Evolutionary conservation across 2,329 filamentous ascomycete genomes (phyloP), one percentile per base, ranked within the genome.

Genomic region (Apiospora hydei): DNA sequence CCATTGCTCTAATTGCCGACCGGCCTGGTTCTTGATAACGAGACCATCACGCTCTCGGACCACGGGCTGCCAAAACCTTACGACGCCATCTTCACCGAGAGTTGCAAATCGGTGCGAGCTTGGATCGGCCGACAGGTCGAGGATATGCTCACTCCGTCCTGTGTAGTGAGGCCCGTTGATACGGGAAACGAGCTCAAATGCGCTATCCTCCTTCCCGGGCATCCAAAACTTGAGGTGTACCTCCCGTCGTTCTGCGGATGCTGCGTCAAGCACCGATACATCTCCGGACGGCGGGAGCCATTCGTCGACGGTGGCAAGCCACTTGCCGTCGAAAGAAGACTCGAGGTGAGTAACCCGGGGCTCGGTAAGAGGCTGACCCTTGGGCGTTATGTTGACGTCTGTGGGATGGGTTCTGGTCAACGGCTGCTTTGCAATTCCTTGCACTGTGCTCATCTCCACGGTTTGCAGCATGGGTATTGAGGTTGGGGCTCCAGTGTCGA

Each of bases 181-280:
- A 72, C 96, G 90, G 2, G 95, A 93, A 69, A 94, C 91, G 14
- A 99, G 86, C 73, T 93, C 91, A 87, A 96, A 94, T 76, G 84
- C 78, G 16, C 69, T 49, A 8, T 51, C 64, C 34, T 69, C 70
- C 77, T 85, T 79, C 83, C 89, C 90, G 83, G 93, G 82, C 81
- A 91, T 84, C 96, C 96, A 99, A 80, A 99, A 96, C 80, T 98
- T 98, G 69, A 99, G 86, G 77, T 93, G 93, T 0, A 95, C 89
- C 80, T 98, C 96, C 61, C 88, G 88, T 74, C 85, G 87, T 73
- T 87, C 86, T 44, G 78, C 82, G 70, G 81, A 79, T n/a, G 79
- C 82, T 53, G 81, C 82, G 26, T 85, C 84, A 11, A 93, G 81
- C 71, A 88, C 87, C 51, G 89, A 87, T 18, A 93, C 82, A 78